Base-by-base conservation (phyloP, 2,329 filamentous ascomycete genomes). In the Mycogone perniciosa region DNA sequence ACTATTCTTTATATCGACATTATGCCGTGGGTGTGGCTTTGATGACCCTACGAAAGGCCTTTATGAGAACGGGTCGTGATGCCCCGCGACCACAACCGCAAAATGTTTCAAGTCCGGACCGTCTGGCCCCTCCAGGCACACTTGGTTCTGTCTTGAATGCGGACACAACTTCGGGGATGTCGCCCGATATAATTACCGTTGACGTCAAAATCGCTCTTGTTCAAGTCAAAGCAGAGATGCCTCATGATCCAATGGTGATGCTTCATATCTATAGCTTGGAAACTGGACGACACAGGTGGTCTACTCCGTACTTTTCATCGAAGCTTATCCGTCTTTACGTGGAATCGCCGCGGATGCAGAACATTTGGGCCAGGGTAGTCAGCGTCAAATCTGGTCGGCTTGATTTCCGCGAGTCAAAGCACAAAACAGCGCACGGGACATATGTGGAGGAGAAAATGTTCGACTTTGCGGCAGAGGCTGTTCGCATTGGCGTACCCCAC, bases 1-100 rank as follows among this genome's bases (percentile, higher is more conserved):
- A 95, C 46, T 97, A 97, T 64, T 99, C 95, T 0, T 78, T 99
- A 0, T 96, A 95, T 66, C 85, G 91, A 4, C 91, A 96, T 64
- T 99, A 96, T 63, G 86, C 91, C 0, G 77, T 95, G 29, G 88
- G 89, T 1, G 83, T 97, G 53, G 93, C 92, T 7, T 73, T 79
- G 27, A 84, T 84, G 63, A 88, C 95, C 3, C 67, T 99, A 27
- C 77, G 78, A 48, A 83, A 82, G 61, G 85, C 86, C 0, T 88
- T 91, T 56, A 67, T 81, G 65, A 75, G 71, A 52, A 76, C 78
- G 1, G 69, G 71, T 35, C 69, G 67, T 29, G 76, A 78, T 52
- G 40, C 60, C n/a, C 60, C 65, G 6, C 57, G 63, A 52, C 63
- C 46, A 40, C 67, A 56, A 57, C 67, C 63, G 59, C 65, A 61